Conservation (phyloP, 148 eudicot species). For the Camellia japonica region DNA sequence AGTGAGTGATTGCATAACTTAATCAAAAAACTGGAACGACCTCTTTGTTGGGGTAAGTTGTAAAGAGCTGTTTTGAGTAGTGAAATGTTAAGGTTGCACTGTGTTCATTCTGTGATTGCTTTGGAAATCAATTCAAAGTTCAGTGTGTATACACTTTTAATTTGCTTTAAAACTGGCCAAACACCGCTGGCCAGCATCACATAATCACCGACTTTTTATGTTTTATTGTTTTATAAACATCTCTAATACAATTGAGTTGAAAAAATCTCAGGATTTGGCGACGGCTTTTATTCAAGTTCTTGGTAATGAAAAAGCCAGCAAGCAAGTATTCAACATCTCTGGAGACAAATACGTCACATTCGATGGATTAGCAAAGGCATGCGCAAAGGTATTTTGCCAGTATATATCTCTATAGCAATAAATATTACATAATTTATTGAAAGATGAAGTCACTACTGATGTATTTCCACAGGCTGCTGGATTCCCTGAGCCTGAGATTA, state of each 20-base stretch:
- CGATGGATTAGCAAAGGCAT: constrained; percentile 94
- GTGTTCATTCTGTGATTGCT: neutral
- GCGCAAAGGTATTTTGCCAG: constrained; percentile 66
- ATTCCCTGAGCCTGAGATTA: constrained; percentile 93
- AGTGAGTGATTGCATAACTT: neutral
- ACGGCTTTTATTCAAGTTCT: constrained; percentile 75
- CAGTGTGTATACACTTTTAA: neutral
- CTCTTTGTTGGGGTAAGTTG: too few relatives aligned
- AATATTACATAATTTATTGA: neutral
- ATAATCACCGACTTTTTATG: too few relatives aligned
- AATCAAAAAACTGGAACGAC: neutral
- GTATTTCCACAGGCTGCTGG: constrained; percentile 70
- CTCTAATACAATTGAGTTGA: neutral
- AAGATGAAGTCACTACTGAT: neutral
- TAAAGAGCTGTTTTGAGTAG: neutral
- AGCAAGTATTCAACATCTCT: constrained; percentile 81
- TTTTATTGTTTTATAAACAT: too few relatives aligned
- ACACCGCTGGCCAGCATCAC: neutral
- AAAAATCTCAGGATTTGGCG: constrained; percentile 69
- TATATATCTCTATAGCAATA: neutral
- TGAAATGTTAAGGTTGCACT: neutral
- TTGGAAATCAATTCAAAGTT: neutral
- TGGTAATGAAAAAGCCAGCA: constrained; percentile 82
- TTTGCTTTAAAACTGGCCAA: neutral
- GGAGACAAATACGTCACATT: constrained; percentile 93